A percentile compares a stretch with the other conserved stretches of the same genome.
phyloP scores from a whole-genome alignment of 768 basidiomycete species.

The Myochromella boudieri region DNA sequence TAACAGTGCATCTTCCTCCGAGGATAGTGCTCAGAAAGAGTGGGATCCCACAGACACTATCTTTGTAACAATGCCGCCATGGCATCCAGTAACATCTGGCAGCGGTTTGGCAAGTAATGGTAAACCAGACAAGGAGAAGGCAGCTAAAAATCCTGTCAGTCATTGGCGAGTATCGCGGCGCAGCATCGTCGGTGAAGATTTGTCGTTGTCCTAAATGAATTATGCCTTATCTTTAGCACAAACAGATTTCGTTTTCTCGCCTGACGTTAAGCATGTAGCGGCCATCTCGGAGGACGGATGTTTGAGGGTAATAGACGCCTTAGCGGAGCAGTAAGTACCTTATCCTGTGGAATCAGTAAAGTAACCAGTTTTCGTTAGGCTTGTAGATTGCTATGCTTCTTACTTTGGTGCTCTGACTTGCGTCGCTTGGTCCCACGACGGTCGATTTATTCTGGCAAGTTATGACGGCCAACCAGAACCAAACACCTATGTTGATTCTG shows the following conservation, averaged over 20 bases:
- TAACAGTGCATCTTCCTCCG: slow-evolving; percentile 25
- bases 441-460: slow-evolving; percentile 82
- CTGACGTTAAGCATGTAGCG: slow-evolving; percentile 88
- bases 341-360: slow-evolving; percentile 1
- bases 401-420: slow-evolving; percentile 93
- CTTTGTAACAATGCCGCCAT: slow-evolving; percentile 81
- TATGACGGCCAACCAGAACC: slow-evolving; percentile 1
- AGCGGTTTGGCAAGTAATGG: slow-evolving; percentile 31
- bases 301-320: slow-evolving; percentile 84
- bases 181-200: slow-evolving; percentile 68
- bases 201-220: background rate
- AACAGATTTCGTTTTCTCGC: slow-evolving; percentile 88
- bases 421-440: slow-evolving; percentile 95
- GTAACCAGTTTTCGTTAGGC: slow-evolving; percentile 41
- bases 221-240: background rate
- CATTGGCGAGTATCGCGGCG: slow-evolving; percentile 83
- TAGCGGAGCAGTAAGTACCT: slow-evolving; percentile 73
- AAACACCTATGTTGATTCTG: slow-evolving; percentile 1
- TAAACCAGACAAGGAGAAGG: slow-evolving; percentile 66
- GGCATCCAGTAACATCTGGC: slow-evolving; percentile 67
- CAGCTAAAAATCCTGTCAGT: slow-evolving; percentile 83
- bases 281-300: slow-evolving; percentile 93
- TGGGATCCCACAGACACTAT: slow-evolving; percentile 82
- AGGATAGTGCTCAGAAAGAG: slow-evolving; percentile 39
- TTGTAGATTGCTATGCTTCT: slow-evolving; percentile 92